These are phyloP conservation scores for Mediolabrus comicus DNA, from an alignment of 108 stramenopile species.

Conservation along the genomic window DNA sequence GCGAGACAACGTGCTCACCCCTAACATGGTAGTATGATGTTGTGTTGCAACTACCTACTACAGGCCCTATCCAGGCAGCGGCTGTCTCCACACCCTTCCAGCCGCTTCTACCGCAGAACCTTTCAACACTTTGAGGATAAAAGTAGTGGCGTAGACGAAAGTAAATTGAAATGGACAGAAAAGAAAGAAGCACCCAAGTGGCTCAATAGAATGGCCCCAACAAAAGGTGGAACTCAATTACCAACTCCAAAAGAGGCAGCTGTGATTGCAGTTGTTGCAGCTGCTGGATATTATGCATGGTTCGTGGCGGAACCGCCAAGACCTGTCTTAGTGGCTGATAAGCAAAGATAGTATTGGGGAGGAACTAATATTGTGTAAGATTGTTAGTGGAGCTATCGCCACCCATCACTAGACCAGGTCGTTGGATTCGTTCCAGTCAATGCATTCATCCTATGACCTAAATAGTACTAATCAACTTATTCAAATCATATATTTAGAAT, in stretches of 20 bases:
- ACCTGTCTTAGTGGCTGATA: background rate
- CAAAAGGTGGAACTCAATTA: slow-evolving; percentile 39
- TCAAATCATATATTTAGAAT: too few relatives aligned
- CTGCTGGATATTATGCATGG: slow-evolving; percentile 28
- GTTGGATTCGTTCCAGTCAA: too few relatives aligned
- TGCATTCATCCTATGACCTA: too few relatives aligned
- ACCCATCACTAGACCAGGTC: background rate
- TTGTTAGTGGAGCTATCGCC: background rate
- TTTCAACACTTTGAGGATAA: background rate
- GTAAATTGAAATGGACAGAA: slow-evolving; percentile 39
- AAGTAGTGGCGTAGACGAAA: slow-evolving; percentile 3
- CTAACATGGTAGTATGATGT: too few relatives aligned
- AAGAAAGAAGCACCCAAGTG: slow-evolving; percentile 48
- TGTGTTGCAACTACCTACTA: background rate
- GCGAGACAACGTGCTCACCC: too few relatives aligned
- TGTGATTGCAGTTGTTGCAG: slow-evolving; percentile 14
- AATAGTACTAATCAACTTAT: too few relatives aligned
- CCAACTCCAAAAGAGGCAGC: slow-evolving; percentile 31
- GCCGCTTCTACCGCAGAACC: background rate
- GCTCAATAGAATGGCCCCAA: slow-evolving; percentile 36
- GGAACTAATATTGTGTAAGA: background rate
- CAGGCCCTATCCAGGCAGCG: too few relatives aligned
- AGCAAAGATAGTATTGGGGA: background rate
- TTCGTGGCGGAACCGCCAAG: slow-evolving; percentile 31
- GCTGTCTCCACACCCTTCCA: background rate